Evolutionary conservation across 129 eudicot species (phyloP), one percentile per base, ranked within the genome.

Genomic region (Pittosporum tobira): DNA sequence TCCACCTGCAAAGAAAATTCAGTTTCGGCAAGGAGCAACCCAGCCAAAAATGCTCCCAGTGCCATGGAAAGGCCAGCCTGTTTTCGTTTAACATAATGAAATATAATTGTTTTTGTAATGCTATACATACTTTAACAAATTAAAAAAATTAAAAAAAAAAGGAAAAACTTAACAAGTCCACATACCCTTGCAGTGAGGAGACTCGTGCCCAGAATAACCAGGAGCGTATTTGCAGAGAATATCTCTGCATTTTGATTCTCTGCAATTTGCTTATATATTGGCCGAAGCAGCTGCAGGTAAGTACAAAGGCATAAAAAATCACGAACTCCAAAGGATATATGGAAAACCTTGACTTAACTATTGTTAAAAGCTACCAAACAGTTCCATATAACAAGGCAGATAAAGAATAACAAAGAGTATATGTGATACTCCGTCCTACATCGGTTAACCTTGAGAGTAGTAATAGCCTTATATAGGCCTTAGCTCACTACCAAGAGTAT

Each of bases 51-150:
- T 64, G 99, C 99, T 64, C 99, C 99, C 58, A 93, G 62, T 50
- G 99, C 99, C 99, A 93, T 93, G 57, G 99, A 93, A 66, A 93
- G 94, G 49, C 99, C 99, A 79, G 99, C 99, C 99, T 93, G 85
- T 70, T 77, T 31, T 24, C 57, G 70, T 54, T 65, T 34, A 37
- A 37, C 30, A 63, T n/a, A 29, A 68, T 25, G 1, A n/a, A 22
- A 59, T 18, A 55, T 28, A 6, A 49, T 12, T 37, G 11, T 43
- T 28, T 21, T 36, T 6, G 66, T 50, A 34, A 4, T 48, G 30
- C 30, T 44, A 30, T 70, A 22, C 44, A 38, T 37, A 12, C 22
- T 45, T 45, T n/a, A 6, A 6, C 20, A n/a, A 16, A 45, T 45
- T n/a, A n/a, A 45, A 45, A 6, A 31, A 56, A 40, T 40, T n/a